A percentile compares a stretch with the other conserved stretches of the same genome.
Evolutionary conservation across 257 asterid genomes (phyloP).

Genomic region (Thymus mandschuricus): DNA sequence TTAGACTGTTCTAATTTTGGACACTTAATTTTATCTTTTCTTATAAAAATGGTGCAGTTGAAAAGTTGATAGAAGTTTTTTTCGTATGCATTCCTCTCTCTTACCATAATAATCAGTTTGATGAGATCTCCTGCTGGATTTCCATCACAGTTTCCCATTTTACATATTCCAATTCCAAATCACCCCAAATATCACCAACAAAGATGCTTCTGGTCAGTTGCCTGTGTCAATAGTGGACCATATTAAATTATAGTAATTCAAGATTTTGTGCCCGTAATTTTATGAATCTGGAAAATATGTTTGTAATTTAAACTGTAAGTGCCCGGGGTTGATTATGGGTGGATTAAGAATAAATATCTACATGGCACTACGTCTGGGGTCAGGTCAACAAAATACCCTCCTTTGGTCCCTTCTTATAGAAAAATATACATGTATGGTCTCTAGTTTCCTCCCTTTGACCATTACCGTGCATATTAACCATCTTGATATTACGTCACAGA

Average conservation of each 20-base stretch:
- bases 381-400: not conserved
- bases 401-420: slow-evolving; percentile 2
- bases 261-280: not conserved
- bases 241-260: not conserved
- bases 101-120: not conserved
- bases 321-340: no score
- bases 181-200: not conserved
- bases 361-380: slow-evolving; percentile 9
- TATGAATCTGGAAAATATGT: not conserved
- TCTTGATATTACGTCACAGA: slow-evolving; percentile 53
- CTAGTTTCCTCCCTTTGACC: not conserved
- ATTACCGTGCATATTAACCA: slow-evolving; percentile 14
- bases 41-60: not conserved
- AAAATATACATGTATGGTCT: slow-evolving; percentile 7
- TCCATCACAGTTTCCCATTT: not conserved
- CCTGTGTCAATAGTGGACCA: not conserved
- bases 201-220: not conserved
- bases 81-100: not conserved
- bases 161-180: not conserved
- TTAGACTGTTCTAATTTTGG: not conserved
- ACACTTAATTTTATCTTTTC: not conserved
- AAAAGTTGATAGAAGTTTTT: not conserved
- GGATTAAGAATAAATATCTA: no score
- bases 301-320: no score
- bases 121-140: no score